These are phyloP conservation scores for Alternaria solani DNA, from an alignment of 2,329 filamentous ascomycete species.

Conservation along the genomic window DNA sequence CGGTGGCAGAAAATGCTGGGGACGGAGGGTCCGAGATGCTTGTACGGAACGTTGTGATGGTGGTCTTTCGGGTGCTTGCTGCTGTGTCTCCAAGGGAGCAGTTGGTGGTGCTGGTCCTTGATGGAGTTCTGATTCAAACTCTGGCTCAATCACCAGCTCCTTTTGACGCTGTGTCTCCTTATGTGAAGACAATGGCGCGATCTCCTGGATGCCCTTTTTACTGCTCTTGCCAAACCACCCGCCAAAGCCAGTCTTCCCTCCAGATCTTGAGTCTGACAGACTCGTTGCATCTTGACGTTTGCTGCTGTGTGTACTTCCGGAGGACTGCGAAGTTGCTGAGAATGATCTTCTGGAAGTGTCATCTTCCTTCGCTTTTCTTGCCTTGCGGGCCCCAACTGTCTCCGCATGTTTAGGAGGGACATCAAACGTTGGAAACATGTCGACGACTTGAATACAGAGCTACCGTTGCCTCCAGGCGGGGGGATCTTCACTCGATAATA, in stretches of 20 bases:
- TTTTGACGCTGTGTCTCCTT: slow-evolving; percentile 15
- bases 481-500: slow-evolving; percentile 17
- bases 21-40: slow-evolving; percentile 16
- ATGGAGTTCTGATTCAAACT: slow-evolving; percentile 11
- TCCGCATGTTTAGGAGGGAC: slow-evolving; percentile 36
- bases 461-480: slow-evolving; percentile 2
- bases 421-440: slow-evolving; percentile 41
- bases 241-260: slow-evolving; percentile 21
- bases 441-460: slow-evolving; percentile 13
- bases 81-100: slow-evolving; percentile 16
- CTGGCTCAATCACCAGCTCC: slow-evolving; percentile 1
- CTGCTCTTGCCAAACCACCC: slow-evolving; percentile 33
- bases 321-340: slow-evolving; percentile 33
- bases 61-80: slow-evolving; percentile 9
- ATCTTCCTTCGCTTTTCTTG: slow-evolving; percentile 32
- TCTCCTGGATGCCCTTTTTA: slow-evolving; percentile 37
- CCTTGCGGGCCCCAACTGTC: slow-evolving; percentile 36
- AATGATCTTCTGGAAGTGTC: slow-evolving; percentile 27
- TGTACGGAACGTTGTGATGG: slow-evolving; percentile 8
- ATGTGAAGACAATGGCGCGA: slow-evolving; percentile 22
- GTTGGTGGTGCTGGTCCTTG: slow-evolving; percentile 23
- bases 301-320: slow-evolving; percentile 27
- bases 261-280: slow-evolving; percentile 18
- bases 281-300: slow-evolving; percentile 11
- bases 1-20: slow-evolving; percentile 22